Base-by-base conservation (phyloP, 2,329 filamentous ascomycete species). In the Diaporthe sp. region DNA sequence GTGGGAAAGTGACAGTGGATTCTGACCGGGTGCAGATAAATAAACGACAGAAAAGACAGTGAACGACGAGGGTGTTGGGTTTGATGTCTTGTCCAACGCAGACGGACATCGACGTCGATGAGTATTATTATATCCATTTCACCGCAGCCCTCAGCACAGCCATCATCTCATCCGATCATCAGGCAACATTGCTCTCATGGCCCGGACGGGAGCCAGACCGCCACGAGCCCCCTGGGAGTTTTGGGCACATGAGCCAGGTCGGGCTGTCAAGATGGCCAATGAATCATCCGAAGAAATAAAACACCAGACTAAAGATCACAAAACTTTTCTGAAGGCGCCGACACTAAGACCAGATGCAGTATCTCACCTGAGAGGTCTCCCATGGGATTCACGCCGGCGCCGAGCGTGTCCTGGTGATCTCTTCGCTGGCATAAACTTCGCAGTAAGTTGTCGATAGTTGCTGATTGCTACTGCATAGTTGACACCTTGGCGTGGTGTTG, bases 211-310 rank as follows among this genome's bases (percentile, higher is more conserved):
- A 68, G 63, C 47, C 44, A 68, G 47, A 68, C 63, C 63, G 63
- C 63, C 63, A 68, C 63, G 63, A 68, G 12, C 47, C 63, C 63
- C 63, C 32, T 66, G 44, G 44, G 47, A 39, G 63, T 32, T 39
- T 53, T 53, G 63, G 32, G 47, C 63, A 53, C 50, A 44, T 39
- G 47, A 68, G 63, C 61, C 47, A 39, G 27, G 27, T 53, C 32
- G 63, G 63, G 32, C 32, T 68, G n/a, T 53, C 63, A 68, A 68
- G 6, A 68, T 19, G 44, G 44, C 63, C 63, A 68, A 68, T 68
- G 47, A 68, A 68, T 53, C 63, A 68, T 68, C 63, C 47, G 32
- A 68, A 39, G 12, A 68, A 53, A 19, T n/a, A 10, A 68, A 68
- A 68, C 63, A 30, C 15, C 22, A 68, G 32, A 30, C 63, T 53